Percentiles rank a stretch among this genome's conserved stretches.
phyloP scores from a whole-genome alignment of 106 monocot species.

The Allium cepa region DNA sequence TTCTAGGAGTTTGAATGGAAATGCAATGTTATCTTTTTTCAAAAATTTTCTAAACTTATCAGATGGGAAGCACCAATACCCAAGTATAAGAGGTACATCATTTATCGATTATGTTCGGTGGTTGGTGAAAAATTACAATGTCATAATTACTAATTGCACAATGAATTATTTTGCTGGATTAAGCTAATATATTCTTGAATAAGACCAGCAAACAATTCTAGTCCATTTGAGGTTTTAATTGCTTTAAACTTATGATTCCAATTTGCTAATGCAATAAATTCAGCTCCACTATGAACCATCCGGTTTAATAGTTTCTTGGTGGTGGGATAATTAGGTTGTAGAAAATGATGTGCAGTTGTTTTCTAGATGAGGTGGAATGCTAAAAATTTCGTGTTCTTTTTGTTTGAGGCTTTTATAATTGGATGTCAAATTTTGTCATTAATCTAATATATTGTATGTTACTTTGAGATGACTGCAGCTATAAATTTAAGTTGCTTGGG shows the following conservation, averaged over 20 bases:
- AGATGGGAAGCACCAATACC: too few relatives aligned
- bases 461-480: background rate
- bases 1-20: too few relatives aligned
- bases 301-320: conserved; percentile 3
- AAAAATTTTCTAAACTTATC: too few relatives aligned
- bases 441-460: background rate
- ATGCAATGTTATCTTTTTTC: too few relatives aligned
- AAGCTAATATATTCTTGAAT: too few relatives aligned
- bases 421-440: background rate
- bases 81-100: too few relatives aligned
- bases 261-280: conserved; percentile 8
- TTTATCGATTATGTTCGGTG: too few relatives aligned
- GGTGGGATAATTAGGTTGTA: conserved; percentile 9
- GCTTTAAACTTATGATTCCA: background rate
- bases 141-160: too few relatives aligned
- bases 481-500: background rate
- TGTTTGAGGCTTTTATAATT: background rate
- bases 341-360: background rate
- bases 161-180: too few relatives aligned
- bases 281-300: background rate
- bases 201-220: too few relatives aligned
- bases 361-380: conserved; percentile 5
- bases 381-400: conserved; percentile 1
- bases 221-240: too few relatives aligned
- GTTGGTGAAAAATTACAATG: too few relatives aligned